Evolutionary conservation across 257 asterid genomes (phyloP), one percentile per base, ranked within the genome.

Genomic region (Solanum chmielewskii): DNA sequence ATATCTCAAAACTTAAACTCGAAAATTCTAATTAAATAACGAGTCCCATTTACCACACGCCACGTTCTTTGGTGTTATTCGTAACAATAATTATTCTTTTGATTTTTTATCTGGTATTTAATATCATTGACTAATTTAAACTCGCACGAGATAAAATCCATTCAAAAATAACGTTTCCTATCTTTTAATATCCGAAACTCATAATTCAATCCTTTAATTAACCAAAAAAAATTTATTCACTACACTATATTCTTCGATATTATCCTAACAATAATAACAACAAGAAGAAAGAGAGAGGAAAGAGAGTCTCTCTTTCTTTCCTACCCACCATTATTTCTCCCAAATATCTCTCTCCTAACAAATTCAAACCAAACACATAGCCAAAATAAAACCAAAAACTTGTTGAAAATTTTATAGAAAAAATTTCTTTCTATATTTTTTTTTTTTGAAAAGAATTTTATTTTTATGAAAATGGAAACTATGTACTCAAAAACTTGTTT

Each of bases 401-500:
- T 76, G 20, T 87, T 78, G 37, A 78, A 56, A 56, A 49, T 27
- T 70, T 25, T 25, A 73, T 73, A 73, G 45, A n/a, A 42, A 25
- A 1, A 18, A 4, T 2, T 44, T 47, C 27, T 29, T 12, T 10
- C 31, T 37, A 37, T 37, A 33, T 33, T 3, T 33, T 33, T 12
- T 14, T 7, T 64, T 8, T 35, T 14, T 70, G 35, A 66, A 87
- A 9, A 4, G 42, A 47, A 68, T 21, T 6, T 31, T 39, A 45
- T 64, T 21, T 6, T 31, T 39, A 45, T 64, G 86, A 16, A 64
- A 82, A 95, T 93, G 97, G 94, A 92, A 87, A 89, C 75, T 91
- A 49, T 92, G 91, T 90, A 91, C 88, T 59, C 87, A 27, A 39
- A 85, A 27, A 83, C 89, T 35, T 87, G 92, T 89, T 92, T 93